Base-by-base conservation (phyloP, 768 basidiomycete genomes). In the Podaxis sp. region DNA sequence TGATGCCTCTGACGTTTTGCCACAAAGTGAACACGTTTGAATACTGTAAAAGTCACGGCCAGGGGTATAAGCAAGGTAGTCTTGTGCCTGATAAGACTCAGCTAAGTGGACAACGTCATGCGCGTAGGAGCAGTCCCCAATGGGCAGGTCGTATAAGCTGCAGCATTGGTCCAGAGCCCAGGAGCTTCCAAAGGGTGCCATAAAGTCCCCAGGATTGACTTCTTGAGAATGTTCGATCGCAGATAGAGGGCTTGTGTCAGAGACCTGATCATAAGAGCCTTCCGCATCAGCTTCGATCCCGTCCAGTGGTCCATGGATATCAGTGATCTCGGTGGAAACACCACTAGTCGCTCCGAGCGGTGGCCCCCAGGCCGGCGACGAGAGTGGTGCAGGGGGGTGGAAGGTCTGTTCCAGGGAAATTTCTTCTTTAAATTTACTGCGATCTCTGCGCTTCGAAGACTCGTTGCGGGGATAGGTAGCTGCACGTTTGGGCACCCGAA, bases 401-500 rank as follows among this genome's bases (percentile, higher is more conserved):
- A 39, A 7, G 46, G 6, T 30, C 15, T 19, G 46, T 26, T 49
- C 28, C 36, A 24, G 33, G 13, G 46, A 51, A 48, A 13, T 33
- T 15, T 56, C 30, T 39, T 28, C 26, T 30, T 24, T 63, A 46
- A 42, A 63, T 22, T 15, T 19, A 22, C 19, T 5, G 4, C 38
- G 36, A 19, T 57, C 52, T 19, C 15, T 46, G 13, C 55, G 61
- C 38, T 57, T 57, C 46, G 30, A n/a, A 24, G 19, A 13, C 12
- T 15, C 1, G 36, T 17, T 49, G 24, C 54, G 36, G 4, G 61
- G 65, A 24, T 52, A 42, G 61, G 68, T 72, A 24, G 57, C 44
- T 22, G 63, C 44, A 15, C 65, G 69, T 59, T 66, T 69, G 5
- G 57, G 42, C 6, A 56, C 30, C 15, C 67, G 66, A 30, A 38